phyloP scores from a whole-genome alignment of 1,139 yeast species.

The Pneumocystis canis region DNA sequence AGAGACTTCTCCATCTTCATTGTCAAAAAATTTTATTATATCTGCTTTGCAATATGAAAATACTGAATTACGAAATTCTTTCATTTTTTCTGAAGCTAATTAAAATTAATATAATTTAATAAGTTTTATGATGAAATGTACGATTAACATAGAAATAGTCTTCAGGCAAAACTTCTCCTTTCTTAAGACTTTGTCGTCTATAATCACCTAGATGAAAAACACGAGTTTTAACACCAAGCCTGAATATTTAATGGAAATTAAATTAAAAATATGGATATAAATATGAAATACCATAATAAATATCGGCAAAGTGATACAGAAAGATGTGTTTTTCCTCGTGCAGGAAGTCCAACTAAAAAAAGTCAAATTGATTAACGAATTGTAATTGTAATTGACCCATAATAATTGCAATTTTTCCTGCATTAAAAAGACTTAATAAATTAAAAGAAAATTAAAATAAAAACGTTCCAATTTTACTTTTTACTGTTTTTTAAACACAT shows the following conservation, averaged over 20 bases:
- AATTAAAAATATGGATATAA: slow-evolving; percentile 20
- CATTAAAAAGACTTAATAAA: slow-evolving; percentile 55
- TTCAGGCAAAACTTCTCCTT: slow-evolving; percentile 40
- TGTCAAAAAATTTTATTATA: slow-evolving; percentile 52
- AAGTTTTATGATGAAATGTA: not conserved
- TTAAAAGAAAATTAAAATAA: not conserved
- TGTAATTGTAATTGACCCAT: not conserved
- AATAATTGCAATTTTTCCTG: slow-evolving; percentile 35
- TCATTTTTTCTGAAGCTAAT: slow-evolving; percentile 37
- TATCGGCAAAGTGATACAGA: slow-evolving; percentile 85
- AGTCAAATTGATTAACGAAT: not conserved
- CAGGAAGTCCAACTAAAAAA: slow-evolving; percentile 75
- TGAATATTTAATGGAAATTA: not conserved
- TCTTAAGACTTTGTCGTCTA: slow-evolving; percentile 40
- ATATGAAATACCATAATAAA: slow-evolving; percentile 42
- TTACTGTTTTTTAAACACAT: not conserved
- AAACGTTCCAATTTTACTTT: not conserved
- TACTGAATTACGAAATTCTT: slow-evolving; percentile 42
- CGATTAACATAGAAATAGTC: slow-evolving; percentile 56
- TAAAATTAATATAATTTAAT: slow-evolving; percentile 1
- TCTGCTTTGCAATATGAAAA: slow-evolving; percentile 55
- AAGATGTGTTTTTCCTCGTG: slow-evolving; percentile 87
- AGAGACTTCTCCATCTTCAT: slow-evolving; percentile 67
- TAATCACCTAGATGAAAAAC: slow-evolving; percentile 89
- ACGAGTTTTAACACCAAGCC: slow-evolving; percentile 78